Base-by-base conservation (phyloP, 805 yeast species). In the Candida chilensis region DNA sequence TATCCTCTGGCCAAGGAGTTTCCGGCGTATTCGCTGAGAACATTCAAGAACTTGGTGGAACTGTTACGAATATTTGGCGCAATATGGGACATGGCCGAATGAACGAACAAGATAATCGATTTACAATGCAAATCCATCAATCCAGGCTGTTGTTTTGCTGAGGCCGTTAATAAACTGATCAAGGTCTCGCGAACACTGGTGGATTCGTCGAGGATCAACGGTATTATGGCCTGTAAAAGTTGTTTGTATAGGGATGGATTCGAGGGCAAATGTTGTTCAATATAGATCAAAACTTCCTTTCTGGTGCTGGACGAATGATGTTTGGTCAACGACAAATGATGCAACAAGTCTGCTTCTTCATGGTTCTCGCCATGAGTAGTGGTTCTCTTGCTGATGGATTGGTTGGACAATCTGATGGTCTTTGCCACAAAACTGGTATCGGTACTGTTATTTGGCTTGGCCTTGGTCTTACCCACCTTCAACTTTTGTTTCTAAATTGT, bases 31-130 rank as follows among this genome's bases (percentile, higher is more conserved):
- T 66, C 60, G n/a, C 86, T 49, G 32, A 87, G 48, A 3, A 77
- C 62, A 24, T 66, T 61, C 16, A 88, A 55, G 41, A 81, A 83
- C 34, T 67, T 71, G 0, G 90, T 72, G 2, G 94, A 74, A 36
- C 83, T 87, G 27, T 73, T 71, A 32, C 95, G 69, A 17, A 92
- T 76, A 4, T 74, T 75, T 1, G 86, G 77, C 18, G 70, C 70
- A 24, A 92, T 81, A 50, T 92, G 96, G 12, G 96, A 82, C 96
- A 92, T 90, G 3, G 95, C 94, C 31, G 90, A 79, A 41, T 81
- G 82, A 12, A 90, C 64, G 49, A 81, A 88, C 18, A 90, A 63
- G n/a, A 82, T 67, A 32, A 81, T 47, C 14, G 62, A 54, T 37
- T 74, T 57, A 44, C 76, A 59, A 58, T 81, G 85, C 16, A 81